phyloP scores from a whole-genome alignment of 371 early-diverging fungal genomes.

The Chytridium lagenaria region DNA sequence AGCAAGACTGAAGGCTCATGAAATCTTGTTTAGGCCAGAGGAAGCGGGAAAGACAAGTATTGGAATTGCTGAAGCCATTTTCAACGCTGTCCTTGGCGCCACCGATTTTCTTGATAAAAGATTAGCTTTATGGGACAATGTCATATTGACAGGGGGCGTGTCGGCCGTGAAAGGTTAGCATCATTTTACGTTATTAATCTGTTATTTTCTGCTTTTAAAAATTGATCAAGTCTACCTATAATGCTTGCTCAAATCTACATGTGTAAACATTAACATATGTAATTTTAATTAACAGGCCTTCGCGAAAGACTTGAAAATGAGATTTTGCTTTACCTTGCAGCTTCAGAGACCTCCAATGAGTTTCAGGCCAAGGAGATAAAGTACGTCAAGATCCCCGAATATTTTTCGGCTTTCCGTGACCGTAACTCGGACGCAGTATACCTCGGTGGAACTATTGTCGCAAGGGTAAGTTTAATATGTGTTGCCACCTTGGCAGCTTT shows the following conservation, averaged over 20 bases:
- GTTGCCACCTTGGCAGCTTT: slow-evolving; percentile 20
- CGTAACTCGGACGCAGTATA: slow-evolving; percentile 68
- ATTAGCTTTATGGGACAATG: slow-evolving; percentile 79
- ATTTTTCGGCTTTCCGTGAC: slow-evolving; percentile 74
- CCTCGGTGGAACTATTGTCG: slow-evolving; percentile 79
- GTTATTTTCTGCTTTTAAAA: no score
- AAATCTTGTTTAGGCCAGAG: slow-evolving; percentile 70
- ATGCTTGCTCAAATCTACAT: no score
- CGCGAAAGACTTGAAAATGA: slow-evolving; percentile 69
- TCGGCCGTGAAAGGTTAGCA: slow-evolving; percentile 59
- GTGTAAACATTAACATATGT: no score
- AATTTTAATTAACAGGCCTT: slow-evolving; percentile 46
- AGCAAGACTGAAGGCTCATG: slow-evolving; percentile 63
- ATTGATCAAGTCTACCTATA: no score
- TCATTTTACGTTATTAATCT: no score
- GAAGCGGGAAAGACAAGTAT: slow-evolving; percentile 54
- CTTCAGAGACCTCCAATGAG: slow-evolving; percentile 79
- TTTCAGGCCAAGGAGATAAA: slow-evolving; percentile 74
- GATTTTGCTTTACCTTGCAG: slow-evolving; percentile 59
- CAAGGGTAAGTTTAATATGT: slow-evolving; percentile 64
- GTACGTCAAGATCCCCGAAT: slow-evolving; percentile 78
- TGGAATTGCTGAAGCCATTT: slow-evolving; percentile 68
- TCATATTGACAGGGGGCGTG: slow-evolving; percentile 75
- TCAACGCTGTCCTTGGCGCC: slow-evolving; percentile 61
- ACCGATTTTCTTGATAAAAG: slow-evolving; percentile 79